Base-by-base conservation (phyloP, 805 yeast species). In the Clavispora phyllophila region DNA sequence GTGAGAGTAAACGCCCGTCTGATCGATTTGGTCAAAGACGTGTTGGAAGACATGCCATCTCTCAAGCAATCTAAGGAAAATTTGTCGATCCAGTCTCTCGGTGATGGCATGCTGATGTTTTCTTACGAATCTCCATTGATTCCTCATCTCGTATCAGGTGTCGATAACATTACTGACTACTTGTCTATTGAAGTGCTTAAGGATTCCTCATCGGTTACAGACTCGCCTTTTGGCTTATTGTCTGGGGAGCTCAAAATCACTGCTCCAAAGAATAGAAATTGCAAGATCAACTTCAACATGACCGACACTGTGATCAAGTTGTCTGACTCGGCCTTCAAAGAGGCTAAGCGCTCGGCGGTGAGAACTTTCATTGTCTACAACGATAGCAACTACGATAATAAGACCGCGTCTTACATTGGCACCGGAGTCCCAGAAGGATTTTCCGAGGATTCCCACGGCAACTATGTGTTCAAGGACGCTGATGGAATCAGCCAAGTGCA, bases 21-120 rank as follows among this genome's bases (percentile, higher is more conserved):
- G 17, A 80, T 78, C 9, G 69, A 68, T 43, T 63, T 61, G 15
- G 49, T 81, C 19, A 55, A 59, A 37, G 59, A 72, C 6, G 58
- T 82, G 28, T 57, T 87, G 32, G 35, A 55, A 4, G 88, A 82
- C 51, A 53, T 87, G 14, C 96, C 96, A 2, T 77, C 87, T 9
- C 60, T 82, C 9, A 79, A 81, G 53, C 50, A 47, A 4, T 43
- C 57, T 1, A 50, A 56, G 1, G 49, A 42, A 1, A 36, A 47
- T 0, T 47, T 76, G 1, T 36, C 46, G n/a, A 77, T 86, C 52
- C 42, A 43, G 0, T 29, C 56, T 3, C 40, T 58, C 12, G 57
- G 54, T 3, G 73, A 73, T 45, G 88, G 83, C 1, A 62, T 66
- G 44, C 81, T 76, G 51, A 51, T 55, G 2, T 85, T 90, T 56